phyloP scores from a whole-genome alignment of 129 eudicot species.

The Lactuca sativa region DNA sequence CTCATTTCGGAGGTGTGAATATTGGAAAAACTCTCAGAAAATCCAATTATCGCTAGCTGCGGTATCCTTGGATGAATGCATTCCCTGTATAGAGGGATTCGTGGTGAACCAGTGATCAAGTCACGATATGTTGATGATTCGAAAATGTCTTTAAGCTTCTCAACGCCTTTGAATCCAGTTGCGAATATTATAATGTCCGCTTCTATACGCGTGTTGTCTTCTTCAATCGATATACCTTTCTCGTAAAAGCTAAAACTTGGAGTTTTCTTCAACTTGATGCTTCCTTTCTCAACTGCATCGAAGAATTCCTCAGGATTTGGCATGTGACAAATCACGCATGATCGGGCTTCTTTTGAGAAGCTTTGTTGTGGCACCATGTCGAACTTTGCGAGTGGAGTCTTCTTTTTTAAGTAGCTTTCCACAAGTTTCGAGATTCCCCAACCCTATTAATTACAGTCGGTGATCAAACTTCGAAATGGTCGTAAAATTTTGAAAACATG shows the following conservation, averaged over 20 bases:
- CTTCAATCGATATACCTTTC: slow-evolving; percentile 53
- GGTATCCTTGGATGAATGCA: slow-evolving; percentile 65
- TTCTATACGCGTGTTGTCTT: slow-evolving; percentile 30
- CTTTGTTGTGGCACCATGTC: slow-evolving; percentile 55
- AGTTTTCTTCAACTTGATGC: slow-evolving; percentile 48
- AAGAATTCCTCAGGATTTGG: slow-evolving; percentile 37
- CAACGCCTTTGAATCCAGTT: slow-evolving; percentile 62
- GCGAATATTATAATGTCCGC: slow-evolving; percentile 60
- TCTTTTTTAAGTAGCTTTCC: slow-evolving; percentile 44
- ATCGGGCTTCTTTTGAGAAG: slow-evolving; percentile 35
- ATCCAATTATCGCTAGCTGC: slow-evolving; percentile 66
- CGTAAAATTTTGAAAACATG: not conserved
- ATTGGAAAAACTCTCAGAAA: slow-evolving; percentile 58
- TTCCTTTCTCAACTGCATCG: slow-evolving; percentile 46
- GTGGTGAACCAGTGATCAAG: slow-evolving; percentile 38
- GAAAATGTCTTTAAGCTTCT: slow-evolving; percentile 55
- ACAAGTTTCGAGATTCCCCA: slow-evolving; percentile 61
- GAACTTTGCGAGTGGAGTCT: slow-evolving; percentile 45
- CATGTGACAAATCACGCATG: slow-evolving; percentile 31
- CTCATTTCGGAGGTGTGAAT: slow-evolving; percentile 58
- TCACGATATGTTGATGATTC: slow-evolving; percentile 37
- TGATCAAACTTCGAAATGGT: not conserved
- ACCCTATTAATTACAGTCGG: slow-evolving; percentile 36
- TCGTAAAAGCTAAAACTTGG: slow-evolving; percentile 37
- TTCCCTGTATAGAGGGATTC: slow-evolving; percentile 38